phyloP scores from a whole-genome alignment of 192 early-diverging fungal genomes.

The Diversispora eburnea region DNA sequence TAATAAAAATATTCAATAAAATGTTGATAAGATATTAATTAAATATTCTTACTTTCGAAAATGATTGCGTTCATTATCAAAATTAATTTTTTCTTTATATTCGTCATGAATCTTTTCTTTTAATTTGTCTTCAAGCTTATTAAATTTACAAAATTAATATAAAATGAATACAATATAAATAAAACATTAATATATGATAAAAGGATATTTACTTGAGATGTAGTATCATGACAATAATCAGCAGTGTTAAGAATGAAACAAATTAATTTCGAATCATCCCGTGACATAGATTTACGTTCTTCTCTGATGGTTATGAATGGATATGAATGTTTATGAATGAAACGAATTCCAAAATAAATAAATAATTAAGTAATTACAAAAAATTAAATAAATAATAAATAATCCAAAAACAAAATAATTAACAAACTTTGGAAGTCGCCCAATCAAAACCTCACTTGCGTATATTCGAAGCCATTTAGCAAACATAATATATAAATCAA shows the following conservation, averaged over 20 bases:
- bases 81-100: conserved; percentile 66
- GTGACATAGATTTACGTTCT: conserved; percentile 56
- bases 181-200: background rate
- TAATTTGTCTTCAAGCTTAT: conserved; percentile 87
- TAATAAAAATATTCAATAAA: background rate
- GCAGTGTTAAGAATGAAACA: conserved; percentile 89
- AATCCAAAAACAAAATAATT: background rate
- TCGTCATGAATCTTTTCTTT: conserved; percentile 72
- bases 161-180: background rate
- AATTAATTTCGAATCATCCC: conserved; percentile 66
- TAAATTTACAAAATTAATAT: conserved; percentile 13
- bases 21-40: conserved; percentile 7
- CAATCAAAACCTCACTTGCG: conserved; percentile 66
- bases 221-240: conserved; percentile 89
- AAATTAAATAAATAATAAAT: background rate
- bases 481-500: conserved; percentile 80
- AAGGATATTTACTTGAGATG: conserved; percentile 53
- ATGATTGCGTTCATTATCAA: conserved; percentile 70
- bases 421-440: conserved; percentile 66
- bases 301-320: conserved; percentile 51
- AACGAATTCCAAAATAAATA: background rate
- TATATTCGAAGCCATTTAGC: conserved; percentile 78
- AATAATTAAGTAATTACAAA: conserved; percentile 3
- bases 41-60: conserved; percentile 63
- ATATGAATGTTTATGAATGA: too few relatives aligned